A percentile compares a stretch with the other conserved stretches of the same genome.
Evolutionary conservation across 805 yeast species (phyloP).

Genomic region (Monosporozyma yasuniensis): DNA sequence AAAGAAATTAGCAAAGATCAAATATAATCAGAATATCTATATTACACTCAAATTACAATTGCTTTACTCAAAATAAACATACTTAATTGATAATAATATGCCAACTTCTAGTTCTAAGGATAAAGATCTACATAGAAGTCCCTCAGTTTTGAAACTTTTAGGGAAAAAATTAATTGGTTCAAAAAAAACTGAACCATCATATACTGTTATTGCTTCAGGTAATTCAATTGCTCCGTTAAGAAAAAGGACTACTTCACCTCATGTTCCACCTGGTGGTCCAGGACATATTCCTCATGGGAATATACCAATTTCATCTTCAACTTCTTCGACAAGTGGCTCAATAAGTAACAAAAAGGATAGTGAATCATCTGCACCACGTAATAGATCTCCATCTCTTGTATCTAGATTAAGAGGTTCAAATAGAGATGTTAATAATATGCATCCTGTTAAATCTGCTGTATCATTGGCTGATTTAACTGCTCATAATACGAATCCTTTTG

Average conservation of each 20-base stretch:
- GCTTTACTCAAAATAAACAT: background rate
- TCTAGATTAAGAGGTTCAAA: constrained; percentile 11
- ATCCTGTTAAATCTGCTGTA: constrained; percentile 17
- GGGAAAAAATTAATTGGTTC: constrained; percentile 10
- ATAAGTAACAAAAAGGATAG: background rate
- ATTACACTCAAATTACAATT: too few species aligned
- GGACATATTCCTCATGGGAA: background rate
- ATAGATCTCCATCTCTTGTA: constrained; percentile 20
- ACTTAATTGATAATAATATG: background rate
- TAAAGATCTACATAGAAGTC: background rate
- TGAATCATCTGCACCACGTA: constrained; percentile 1
- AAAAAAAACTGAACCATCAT: constrained; percentile 1
- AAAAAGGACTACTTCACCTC: constrained; percentile 6
- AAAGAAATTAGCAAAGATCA: too few species aligned
- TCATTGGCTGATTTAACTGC: constrained; percentile 22
- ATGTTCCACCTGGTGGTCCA: background rate
- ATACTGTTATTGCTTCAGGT: constrained; percentile 2
- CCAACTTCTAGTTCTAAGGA: background rate
- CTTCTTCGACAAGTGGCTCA: background rate
- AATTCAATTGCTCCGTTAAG: constrained; percentile 7
- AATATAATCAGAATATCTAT: too few species aligned
- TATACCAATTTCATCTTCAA: background rate
- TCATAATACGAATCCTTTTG: constrained; percentile 27
- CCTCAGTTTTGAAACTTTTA: constrained; percentile 9
- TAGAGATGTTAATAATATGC: constrained; percentile 4